A percentile compares a stretch with the other conserved stretches of the same genome.
phyloP scores from a whole-genome alignment of 352 stramenopile genomes.

The Elongisporangium undulatum region DNA sequence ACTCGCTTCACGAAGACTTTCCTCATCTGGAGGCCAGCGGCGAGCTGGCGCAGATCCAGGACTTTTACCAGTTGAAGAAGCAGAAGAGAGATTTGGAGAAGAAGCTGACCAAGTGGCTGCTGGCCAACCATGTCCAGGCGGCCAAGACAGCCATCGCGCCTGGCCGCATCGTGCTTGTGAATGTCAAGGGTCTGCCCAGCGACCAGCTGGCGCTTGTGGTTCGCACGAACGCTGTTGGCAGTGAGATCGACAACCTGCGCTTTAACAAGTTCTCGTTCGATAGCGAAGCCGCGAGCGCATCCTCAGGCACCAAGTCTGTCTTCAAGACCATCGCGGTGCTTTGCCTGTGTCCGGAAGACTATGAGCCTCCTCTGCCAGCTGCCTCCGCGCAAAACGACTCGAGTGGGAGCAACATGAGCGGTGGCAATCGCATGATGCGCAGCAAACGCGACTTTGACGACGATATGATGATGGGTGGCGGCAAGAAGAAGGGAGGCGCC shows the following conservation, averaged over 20 bases:
- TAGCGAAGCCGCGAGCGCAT: constrained; percentile 9
- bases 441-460: constrained; percentile 52
- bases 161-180: constrained; percentile 53
- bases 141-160: constrained; percentile 60
- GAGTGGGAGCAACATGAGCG: constrained; percentile 8
- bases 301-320: constrained; percentile 21
- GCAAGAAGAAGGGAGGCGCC: constrained; percentile 16
- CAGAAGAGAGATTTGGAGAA: constrained; percentile 71
- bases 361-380: constrained; percentile 37
- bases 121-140: constrained; percentile 60
- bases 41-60: constrained; percentile 54
- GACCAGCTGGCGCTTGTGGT: constrained; percentile 63
- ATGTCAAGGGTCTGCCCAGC: constrained; percentile 55
- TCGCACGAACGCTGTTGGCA: constrained; percentile 31
- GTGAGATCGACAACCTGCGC: constrained; percentile 13
- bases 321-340: constrained; percentile 77
- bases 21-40: constrained; percentile 52
- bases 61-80: constrained; percentile 65
- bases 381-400: constrained; percentile 13
- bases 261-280: constrained; percentile 52
- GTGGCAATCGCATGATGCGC: constrained; percentile 36
- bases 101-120: constrained; percentile 63
- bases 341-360: constrained; percentile 62
- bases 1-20: constrained; percentile 50
- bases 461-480: constrained; percentile 34